Percentiles rank a stretch among this genome's conserved stretches.
Conservation (phyloP, 345 rosid species). For the Eucalyptus guilfoylei region DNA sequence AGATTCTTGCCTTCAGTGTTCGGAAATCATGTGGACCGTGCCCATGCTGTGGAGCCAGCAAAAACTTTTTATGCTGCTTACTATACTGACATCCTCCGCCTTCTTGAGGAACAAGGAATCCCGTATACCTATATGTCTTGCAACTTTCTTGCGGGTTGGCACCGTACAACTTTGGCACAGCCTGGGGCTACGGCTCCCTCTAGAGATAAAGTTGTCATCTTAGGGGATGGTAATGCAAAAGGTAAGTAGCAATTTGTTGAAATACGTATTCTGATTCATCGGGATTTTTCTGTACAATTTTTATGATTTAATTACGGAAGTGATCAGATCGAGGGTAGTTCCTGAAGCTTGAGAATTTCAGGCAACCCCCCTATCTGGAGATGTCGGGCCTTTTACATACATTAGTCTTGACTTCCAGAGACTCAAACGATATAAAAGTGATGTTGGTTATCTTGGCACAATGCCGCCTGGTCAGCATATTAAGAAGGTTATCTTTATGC, state of each 20-base stretch:
- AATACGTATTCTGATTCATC: neutral
- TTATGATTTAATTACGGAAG: neutral
- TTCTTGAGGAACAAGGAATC: neutral
- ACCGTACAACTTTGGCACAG: too few relatives aligned
- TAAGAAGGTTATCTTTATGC: neutral
- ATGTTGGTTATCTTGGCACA: neutral
- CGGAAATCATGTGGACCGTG: neutral
- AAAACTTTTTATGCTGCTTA: neutral
- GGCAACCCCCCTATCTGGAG: neutral
- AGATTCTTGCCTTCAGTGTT: constrained; percentile 1
- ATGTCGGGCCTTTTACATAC: neutral
- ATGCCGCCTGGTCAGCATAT: neutral
- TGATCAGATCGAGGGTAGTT: neutral
- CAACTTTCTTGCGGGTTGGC: too few relatives aligned
- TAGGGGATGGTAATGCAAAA: constrained; percentile 2
- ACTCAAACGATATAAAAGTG: neutral
- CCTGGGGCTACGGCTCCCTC: neutral
- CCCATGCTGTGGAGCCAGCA: neutral
- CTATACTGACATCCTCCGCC: neutral
- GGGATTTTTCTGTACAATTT: neutral
- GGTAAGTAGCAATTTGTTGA: neutral
- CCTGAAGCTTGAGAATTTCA: neutral
- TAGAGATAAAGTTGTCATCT: neutral
- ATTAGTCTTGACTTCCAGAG: neutral
- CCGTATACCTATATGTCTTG: neutral